phyloP scores from a whole-genome alignment of 2,329 filamentous ascomycete species.

The Setomelanomma holmii region DNA sequence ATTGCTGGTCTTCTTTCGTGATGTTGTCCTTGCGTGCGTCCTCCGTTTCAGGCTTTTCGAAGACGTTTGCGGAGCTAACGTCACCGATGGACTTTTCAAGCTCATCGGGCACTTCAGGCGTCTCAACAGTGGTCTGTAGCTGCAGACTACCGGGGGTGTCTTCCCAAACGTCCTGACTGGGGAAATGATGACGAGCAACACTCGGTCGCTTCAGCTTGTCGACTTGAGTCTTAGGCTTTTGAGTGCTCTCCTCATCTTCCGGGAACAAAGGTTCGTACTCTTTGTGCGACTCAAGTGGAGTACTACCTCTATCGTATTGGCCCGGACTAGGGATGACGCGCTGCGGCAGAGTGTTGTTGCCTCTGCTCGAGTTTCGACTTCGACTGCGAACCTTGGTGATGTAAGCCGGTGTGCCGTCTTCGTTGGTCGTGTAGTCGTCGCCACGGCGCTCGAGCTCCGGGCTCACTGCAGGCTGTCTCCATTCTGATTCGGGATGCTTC shows the following conservation, averaged over 20 bases:
- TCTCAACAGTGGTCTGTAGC: slow-evolving; percentile 79
- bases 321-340: slow-evolving; percentile 36
- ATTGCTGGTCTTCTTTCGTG: slow-evolving; percentile 50
- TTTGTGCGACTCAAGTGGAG: slow-evolving; percentile 83
- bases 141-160: slow-evolving; percentile 88
- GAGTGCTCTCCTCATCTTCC: slow-evolving; percentile 69
- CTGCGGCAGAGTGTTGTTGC: slow-evolving; percentile 64
- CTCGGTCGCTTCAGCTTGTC: slow-evolving; percentile 64
- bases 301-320: slow-evolving; percentile 63
- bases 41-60: slow-evolving; percentile 59
- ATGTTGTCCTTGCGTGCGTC: slow-evolving; percentile 56
- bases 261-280: slow-evolving; percentile 96
- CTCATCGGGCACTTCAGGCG: slow-evolving; percentile 70
- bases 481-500: slow-evolving; percentile 73
- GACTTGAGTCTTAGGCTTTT: slow-evolving; percentile 59
- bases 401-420: slow-evolving; percentile 48
- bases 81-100: slow-evolving; percentile 47
- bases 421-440: slow-evolving; percentile 59
- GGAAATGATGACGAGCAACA: slow-evolving; percentile 71
- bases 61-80: slow-evolving; percentile 42
- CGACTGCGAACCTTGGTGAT: slow-evolving; percentile 61
- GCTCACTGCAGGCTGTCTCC: slow-evolving; percentile 81
- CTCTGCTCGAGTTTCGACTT: slow-evolving; percentile 54
- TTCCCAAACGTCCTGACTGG: slow-evolving; percentile 97
- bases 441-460: slow-evolving; percentile 67